These are phyloP conservation scores for Pilaira anomala DNA, from an alignment of 192 early-diverging fungal genomes.

Conservation along the genomic window DNA sequence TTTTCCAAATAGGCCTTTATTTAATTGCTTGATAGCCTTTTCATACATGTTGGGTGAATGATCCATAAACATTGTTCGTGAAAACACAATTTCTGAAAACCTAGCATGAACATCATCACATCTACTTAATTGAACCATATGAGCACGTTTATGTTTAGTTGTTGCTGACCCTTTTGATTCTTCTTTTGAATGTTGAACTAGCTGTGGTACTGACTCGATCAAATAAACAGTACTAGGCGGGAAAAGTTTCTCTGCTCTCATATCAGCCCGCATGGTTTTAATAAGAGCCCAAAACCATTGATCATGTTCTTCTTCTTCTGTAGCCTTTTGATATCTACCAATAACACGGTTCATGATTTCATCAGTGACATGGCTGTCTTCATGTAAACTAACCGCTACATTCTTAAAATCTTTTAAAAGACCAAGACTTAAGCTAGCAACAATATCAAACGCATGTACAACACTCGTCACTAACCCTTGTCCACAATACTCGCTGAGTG, in stretches of 20 bases:
- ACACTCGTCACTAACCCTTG: slow-evolving; percentile 78
- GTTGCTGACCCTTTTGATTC: slow-evolving; percentile 25
- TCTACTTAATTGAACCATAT: slow-evolving; percentile 52
- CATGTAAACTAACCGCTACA: slow-evolving; percentile 62
- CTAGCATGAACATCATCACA: slow-evolving; percentile 75
- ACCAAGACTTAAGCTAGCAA: slow-evolving; percentile 73
- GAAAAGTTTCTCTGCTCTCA: slow-evolving; percentile 83
- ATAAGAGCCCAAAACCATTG: slow-evolving; percentile 83
- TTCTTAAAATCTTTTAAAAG: slow-evolving; percentile 68
- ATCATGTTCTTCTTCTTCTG: slow-evolving; percentile 48
- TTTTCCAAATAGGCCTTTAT: slow-evolving; percentile 28
- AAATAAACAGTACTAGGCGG: slow-evolving; percentile 72
- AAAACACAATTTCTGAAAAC: slow-evolving; percentile 78
- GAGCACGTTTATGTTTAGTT: slow-evolving; percentile 41
- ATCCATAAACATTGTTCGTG: slow-evolving; percentile 75
- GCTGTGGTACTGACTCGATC: slow-evolving; percentile 52
- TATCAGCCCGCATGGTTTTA: slow-evolving; percentile 78
- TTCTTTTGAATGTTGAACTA: slow-evolving; percentile 33
- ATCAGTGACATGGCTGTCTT: slow-evolving; percentile 59
- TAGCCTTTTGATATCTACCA: slow-evolving; percentile 36
- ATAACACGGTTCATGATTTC: slow-evolving; percentile 61
- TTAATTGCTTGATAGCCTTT: slow-evolving; percentile 30
- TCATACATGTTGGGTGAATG: slow-evolving; percentile 77
- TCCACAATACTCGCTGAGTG: slow-evolving; percentile 63
- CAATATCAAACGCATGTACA: slow-evolving; percentile 75